Percentiles rank a stretch among this genome's conserved stretches.
Evolutionary conservation across 1,284 basidiomycete genomes (phyloP).

Genomic region (Ceratobasidium sp.): DNA sequence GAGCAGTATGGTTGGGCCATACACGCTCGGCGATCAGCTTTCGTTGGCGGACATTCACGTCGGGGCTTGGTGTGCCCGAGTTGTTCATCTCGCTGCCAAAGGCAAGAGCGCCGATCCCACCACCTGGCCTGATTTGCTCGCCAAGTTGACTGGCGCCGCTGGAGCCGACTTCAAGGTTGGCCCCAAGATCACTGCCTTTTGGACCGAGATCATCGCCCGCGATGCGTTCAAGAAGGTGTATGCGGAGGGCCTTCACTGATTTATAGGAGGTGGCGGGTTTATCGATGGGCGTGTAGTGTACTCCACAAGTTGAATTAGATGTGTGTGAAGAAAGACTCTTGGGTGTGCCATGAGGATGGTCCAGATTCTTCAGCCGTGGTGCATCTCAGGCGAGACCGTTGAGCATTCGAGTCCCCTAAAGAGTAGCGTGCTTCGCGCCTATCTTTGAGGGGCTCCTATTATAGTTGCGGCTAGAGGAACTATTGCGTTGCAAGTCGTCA

Average conservation of each 20-base stretch:
- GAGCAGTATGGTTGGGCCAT: slow-evolving; percentile 45
- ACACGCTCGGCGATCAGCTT: slow-evolving; percentile 66
- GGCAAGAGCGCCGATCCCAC: slow-evolving; percentile 53
- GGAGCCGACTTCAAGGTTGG: slow-evolving; percentile 49
- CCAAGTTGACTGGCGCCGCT: slow-evolving; percentile 30
- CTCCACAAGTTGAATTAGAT: background rate
- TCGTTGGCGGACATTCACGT: slow-evolving; percentile 84
- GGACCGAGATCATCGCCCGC: slow-evolving; percentile 55
- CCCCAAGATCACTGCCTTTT: slow-evolving; percentile 54
- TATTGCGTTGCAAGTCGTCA: too few relatives aligned
- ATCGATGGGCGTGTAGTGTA: background rate
- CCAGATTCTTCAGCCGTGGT: background rate
- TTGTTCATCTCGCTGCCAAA: slow-evolving; percentile 70
- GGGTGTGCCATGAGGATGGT: background rate
- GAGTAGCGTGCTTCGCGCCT: too few relatives aligned
- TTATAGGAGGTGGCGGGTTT: background rate
- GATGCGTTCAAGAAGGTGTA: slow-evolving; percentile 55
- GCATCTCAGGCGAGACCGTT: slow-evolving; percentile 6
- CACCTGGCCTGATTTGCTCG: slow-evolving; percentile 48
- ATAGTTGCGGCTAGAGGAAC: too few relatives aligned
- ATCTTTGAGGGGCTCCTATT: too few relatives aligned
- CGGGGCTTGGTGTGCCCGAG: slow-evolving; percentile 76
- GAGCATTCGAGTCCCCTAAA: background rate
- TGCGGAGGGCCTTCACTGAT: slow-evolving; percentile 29
- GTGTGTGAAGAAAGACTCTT: background rate